Evolutionary conservation across 495 filamentous ascomycete species (phyloP).

Genomic region (Penicillium crystallinum): DNA sequence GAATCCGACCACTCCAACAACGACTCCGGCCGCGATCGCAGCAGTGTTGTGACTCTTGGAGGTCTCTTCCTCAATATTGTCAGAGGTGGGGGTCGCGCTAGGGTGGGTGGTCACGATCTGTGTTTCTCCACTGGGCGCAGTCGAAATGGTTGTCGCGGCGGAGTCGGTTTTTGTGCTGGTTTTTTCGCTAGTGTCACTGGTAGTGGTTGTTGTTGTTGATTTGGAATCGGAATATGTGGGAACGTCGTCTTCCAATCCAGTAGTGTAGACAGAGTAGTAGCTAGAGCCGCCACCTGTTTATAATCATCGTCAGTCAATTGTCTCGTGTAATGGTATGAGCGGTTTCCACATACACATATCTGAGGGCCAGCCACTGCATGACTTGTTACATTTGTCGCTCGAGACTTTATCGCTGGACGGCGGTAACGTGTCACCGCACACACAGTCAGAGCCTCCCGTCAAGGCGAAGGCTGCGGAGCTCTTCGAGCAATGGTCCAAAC

Average conservation of each 20-base stretch:
- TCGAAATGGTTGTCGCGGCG: slow-evolving; percentile 8
- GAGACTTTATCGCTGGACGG: slow-evolving; percentile 32
- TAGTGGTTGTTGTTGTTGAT: slow-evolving; percentile 15
- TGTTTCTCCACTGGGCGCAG: slow-evolving; percentile 32
- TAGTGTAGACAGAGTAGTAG: slow-evolving; percentile 44
- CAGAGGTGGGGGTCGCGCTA: slow-evolving; percentile 10
- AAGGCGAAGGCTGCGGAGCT: slow-evolving; percentile 40
- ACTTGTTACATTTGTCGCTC: slow-evolving; percentile 32
- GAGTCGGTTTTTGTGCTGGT: slow-evolving; percentile 18
- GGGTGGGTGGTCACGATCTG: slow-evolving; percentile 34
- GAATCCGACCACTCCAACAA: slow-evolving; percentile 73
- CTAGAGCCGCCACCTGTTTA: slow-evolving; percentile 39
- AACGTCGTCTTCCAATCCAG: slow-evolving; percentile 30
- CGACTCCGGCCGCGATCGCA: slow-evolving; percentile 82
- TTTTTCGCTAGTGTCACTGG: neutral
- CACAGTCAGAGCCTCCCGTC: slow-evolving; percentile 38
- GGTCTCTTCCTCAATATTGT: slow-evolving; percentile 16
- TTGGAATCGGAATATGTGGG: slow-evolving; percentile 14
- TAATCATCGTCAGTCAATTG: slow-evolving; percentile 1
- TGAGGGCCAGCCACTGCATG: slow-evolving; percentile 39
- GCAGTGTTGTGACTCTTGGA: slow-evolving; percentile 53
- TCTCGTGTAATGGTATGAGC: neutral
- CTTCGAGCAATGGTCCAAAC: slow-evolving; percentile 32
- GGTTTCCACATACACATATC: slow-evolving; percentile 43
- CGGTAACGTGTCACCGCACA: slow-evolving; percentile 44